These are phyloP conservation scores for Aspergillus sparsus DNA, from an alignment of 495 filamentous ascomycete genomes.

Conservation along the genomic window DNA sequence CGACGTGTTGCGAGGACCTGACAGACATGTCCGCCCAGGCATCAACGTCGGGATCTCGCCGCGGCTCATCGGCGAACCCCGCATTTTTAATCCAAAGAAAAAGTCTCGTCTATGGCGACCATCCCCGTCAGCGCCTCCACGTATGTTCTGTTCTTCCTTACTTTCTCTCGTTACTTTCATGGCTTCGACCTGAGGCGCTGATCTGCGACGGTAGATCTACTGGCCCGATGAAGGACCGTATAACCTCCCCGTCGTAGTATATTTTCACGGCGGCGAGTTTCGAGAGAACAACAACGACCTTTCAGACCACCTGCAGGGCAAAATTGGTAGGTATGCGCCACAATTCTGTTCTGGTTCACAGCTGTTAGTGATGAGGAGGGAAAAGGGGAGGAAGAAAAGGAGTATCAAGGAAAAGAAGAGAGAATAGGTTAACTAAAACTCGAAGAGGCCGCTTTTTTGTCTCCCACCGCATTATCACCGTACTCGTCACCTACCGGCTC, in stretches of 20 bases:
- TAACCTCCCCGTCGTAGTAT: constrained; percentile 1
- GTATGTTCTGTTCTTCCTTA: neutral
- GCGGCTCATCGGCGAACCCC: neutral
- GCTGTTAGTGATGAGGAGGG: too few relatives aligned
- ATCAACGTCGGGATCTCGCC: neutral
- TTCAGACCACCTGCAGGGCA: neutral
- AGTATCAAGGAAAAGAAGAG: too few relatives aligned
- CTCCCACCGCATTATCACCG: neutral
- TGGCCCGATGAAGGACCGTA: neutral
- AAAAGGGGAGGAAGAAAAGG: too few relatives aligned
- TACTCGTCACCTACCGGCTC: constrained; percentile 10
- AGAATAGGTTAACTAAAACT: neutral
- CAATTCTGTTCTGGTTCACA: too few relatives aligned
- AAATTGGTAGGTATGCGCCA: constrained; percentile 2
- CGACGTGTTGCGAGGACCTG: neutral
- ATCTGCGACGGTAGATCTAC: neutral
- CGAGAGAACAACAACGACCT: constrained; percentile 4
- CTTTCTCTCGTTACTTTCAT: neutral
- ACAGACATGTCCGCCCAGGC: neutral
- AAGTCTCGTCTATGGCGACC: neutral
- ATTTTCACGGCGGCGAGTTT: constrained; percentile 14
- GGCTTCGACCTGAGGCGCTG: neutral
- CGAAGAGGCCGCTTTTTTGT: constrained; percentile 4
- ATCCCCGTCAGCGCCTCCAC: neutral
- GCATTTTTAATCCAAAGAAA: neutral